Base-by-base conservation (phyloP, 73 alveolate species). In the Diophrys sp. region DNA sequence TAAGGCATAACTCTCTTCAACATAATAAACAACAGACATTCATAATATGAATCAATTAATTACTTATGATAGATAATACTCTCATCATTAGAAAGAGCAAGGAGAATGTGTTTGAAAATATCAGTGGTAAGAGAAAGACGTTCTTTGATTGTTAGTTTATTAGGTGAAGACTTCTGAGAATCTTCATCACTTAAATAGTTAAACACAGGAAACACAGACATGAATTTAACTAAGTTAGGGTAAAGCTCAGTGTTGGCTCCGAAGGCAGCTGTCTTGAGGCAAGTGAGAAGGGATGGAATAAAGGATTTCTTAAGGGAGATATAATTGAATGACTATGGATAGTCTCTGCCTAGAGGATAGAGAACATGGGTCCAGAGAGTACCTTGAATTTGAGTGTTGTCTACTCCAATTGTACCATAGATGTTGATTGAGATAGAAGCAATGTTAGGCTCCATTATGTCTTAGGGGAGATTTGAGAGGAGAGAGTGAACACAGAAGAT, bases 211-310 rank as follows among this genome's bases (percentile, higher is more conserved):
- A 86, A 67, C 32, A 86, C 72, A 23, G 93, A 86, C 1, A 78
- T 29, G 44, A 86, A 78, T 32, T 74, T 80, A 2, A 80, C 76
- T 33, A 86, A 54, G 32, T 86, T 86, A 31, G 80, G 77, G 80
- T 86, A 86, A 11, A 86, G 86, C 28, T 80, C 89, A 1, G 31
- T 24, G 31, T 79, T 79, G 5, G 93, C 85, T 28, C 93, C 93
- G 67, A 70, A 86, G 23, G 79, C 93, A 31, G 89, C 79, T 33
- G 57, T 86, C 44, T 86, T 86, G 23, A 86, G 44, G 54, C 83
- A 27, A 73, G 77, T 86, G 66, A 67, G 73, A 29, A 86, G 75
- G 70, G 73, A 76, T 14, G 89, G 89, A 2, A 86, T 53, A 25
- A 86, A 54, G 29, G 32, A 82, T 55, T 86, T 86, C 56, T 86